Percentiles rank a stretch among this genome's conserved stretches.
phyloP scores from a whole-genome alignment of 2,329 filamentous ascomycete species.

The Diaporthe australafricana region DNA sequence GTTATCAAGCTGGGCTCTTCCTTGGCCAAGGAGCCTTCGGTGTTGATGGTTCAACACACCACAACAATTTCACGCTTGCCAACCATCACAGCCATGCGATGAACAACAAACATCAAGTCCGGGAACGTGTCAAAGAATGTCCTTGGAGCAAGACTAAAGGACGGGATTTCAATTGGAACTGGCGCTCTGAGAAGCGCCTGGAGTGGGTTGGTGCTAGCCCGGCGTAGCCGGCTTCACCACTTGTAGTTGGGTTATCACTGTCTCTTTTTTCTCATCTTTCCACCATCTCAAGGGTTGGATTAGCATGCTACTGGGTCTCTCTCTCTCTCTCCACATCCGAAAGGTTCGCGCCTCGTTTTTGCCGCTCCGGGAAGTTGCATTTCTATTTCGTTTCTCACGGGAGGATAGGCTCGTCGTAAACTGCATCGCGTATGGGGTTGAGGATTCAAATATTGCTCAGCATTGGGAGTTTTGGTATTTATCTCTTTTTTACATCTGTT shows the following conservation, averaged over 20 bases:
- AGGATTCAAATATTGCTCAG: constrained; percentile 31
- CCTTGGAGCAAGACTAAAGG: constrained; percentile 65
- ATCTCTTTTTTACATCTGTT: constrained; percentile 45
- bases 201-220: constrained; percentile 88
- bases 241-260: constrained; percentile 67
- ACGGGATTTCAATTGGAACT: constrained; percentile 68
- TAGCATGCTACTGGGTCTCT: constrained; percentile 40
- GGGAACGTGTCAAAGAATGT: constrained; percentile 63
- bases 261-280: constrained; percentile 38
- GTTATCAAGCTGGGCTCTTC: constrained; percentile 55
- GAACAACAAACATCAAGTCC: constrained; percentile 53
- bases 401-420: constrained; percentile 37
- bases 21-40: constrained; percentile 63
- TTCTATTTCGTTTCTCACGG: constrained; percentile 38
- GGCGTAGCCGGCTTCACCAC: constrained; percentile 69
- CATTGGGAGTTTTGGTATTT: constrained; percentile 39
- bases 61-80: constrained; percentile 41
- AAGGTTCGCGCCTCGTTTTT: constrained; percentile 39
- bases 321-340: constrained; percentile 42
- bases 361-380: constrained; percentile 38
- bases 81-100: constrained; percentile 41
- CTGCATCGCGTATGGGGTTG: constrained; percentile 39
- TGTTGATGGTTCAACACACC: constrained; percentile 48
- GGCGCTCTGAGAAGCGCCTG: constrained; percentile 72
- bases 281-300: constrained; percentile 14